These are phyloP conservation scores for Limnanthes douglasii DNA, from an alignment of 345 rosid species.

Conservation along the genomic window DNA sequence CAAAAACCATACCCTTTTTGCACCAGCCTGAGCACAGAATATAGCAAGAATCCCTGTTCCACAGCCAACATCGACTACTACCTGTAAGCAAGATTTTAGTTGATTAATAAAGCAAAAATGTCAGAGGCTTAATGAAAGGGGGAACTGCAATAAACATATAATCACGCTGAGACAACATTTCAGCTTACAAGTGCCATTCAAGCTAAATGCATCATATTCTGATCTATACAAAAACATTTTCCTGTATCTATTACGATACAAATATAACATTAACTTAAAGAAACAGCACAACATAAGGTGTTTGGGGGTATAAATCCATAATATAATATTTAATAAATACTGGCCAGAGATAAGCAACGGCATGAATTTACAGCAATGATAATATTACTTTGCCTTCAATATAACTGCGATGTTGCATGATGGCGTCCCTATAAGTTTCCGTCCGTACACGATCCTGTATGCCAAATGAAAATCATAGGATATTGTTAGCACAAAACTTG, in stretches of 20 bases:
- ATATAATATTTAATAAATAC: too few species aligned
- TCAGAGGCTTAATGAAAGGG: too few species aligned
- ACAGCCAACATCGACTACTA: slow-evolving; percentile 97
- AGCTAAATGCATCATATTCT: not conserved
- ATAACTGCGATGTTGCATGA: slow-evolving; percentile 67
- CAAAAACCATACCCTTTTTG: slow-evolving; percentile 50
- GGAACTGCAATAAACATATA: too few species aligned
- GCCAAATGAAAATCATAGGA: too few species aligned
- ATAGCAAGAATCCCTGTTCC: slow-evolving; percentile 97
- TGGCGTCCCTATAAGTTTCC: slow-evolving; percentile 68
- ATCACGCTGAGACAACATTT: too few species aligned
- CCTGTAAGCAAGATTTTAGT: slow-evolving; percentile 27
- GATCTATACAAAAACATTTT: not conserved
- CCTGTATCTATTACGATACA: slow-evolving; percentile 1
- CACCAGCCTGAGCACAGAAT: slow-evolving; percentile 99
- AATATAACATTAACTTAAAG: not conserved
- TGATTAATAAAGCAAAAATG: slow-evolving; percentile 10
- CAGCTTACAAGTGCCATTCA: too few species aligned
- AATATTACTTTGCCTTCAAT: slow-evolving; percentile 81
- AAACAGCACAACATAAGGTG: not conserved
- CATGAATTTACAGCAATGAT: slow-evolving; percentile 7
- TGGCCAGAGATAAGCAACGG: too few species aligned
- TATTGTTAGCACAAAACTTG: too few species aligned
- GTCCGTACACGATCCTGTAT: slow-evolving; percentile 73
- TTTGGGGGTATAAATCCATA: too few species aligned